Conservation (phyloP, 2,329 filamentous ascomycete species). For the Penicillium palitans region DNA sequence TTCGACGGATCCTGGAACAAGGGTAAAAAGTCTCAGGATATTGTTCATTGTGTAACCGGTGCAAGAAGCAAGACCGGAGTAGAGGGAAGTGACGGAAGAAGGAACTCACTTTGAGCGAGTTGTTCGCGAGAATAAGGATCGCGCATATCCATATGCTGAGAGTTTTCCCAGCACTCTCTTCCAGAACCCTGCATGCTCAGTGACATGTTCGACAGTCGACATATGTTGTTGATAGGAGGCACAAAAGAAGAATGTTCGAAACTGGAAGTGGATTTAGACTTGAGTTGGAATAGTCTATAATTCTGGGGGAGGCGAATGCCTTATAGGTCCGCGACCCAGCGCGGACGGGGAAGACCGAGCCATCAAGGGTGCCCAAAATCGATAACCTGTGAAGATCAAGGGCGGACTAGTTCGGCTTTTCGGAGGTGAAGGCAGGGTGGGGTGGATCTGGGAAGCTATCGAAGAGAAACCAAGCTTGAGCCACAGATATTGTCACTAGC, state of each 20-base stretch:
- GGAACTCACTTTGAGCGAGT: slow-evolving; percentile 31
- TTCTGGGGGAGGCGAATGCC: slow-evolving; percentile 16
- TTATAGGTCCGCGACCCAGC: slow-evolving; percentile 18
- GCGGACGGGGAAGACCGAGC: slow-evolving; percentile 20
- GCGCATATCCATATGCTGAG: slow-evolving; percentile 30
- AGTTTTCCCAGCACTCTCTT: slow-evolving; percentile 35
- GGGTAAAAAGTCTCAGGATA: slow-evolving; percentile 46
- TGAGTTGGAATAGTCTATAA: not conserved
- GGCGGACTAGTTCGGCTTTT: slow-evolving; percentile 28
- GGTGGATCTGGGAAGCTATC: slow-evolving; percentile 24
- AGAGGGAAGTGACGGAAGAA: not conserved
- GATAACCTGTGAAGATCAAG: slow-evolving; percentile 30
- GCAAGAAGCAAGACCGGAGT: slow-evolving; percentile 17
- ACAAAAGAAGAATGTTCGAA: not conserved
- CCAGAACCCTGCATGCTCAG: slow-evolving; percentile 33
- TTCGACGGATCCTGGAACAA: slow-evolving; percentile 27
- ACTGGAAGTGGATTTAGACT: slow-evolving; percentile 5
- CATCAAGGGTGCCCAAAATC: slow-evolving; percentile 20
- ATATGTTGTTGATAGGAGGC: slow-evolving; percentile 16
- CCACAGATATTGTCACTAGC: slow-evolving; percentile 17
- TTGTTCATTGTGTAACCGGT: slow-evolving; percentile 62
- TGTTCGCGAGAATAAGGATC: slow-evolving; percentile 30
- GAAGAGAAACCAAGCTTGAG: slow-evolving; percentile 15
- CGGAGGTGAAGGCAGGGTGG: slow-evolving; percentile 12
- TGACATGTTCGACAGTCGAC: slow-evolving; percentile 30